Base-by-base conservation (phyloP, 2,329 filamentous ascomycete species). In the Pestalotiopsis sp. region DNA sequence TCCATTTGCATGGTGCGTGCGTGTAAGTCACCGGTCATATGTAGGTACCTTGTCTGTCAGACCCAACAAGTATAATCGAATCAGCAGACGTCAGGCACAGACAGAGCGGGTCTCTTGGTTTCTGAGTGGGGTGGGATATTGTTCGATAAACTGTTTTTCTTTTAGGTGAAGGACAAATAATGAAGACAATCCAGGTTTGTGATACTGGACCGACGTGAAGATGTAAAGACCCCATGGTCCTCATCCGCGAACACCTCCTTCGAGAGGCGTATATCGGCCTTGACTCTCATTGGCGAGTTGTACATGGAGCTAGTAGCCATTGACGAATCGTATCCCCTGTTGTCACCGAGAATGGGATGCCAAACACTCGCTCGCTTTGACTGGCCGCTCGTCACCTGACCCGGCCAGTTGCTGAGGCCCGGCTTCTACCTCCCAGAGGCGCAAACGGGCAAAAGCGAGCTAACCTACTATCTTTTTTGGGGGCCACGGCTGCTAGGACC, bases 11-110 rank as follows among this genome's bases (percentile, higher is more conserved):
- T 63, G 61, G 66, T 68, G 66, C 55, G 55, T 59, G 68, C 66
- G 68, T 68, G 57, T 68, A 68, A 68, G 68, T 69, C 62, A 65
- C 65, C 55, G 41, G 61, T 64, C 68, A 67, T 52, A 65, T 38
- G 65, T 52, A 52, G 45, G 45, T 59, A 60, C 52, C 57, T 66
- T 66, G 49, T 60, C 64, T 59, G 64, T 66, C 55, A 27, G 45
- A 60, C 52, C 62, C 25, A 59, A 31, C 31, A 36, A 39, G 64
- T 45, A 66, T 55, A 59, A 66, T 31, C 64, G 49, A 66, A 60
- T 66, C 64, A 66, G 64, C 55, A 49, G 52, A 60, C 52, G 64
- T 60, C 17, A 60, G 64, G 64, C 64, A 45, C 36, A 36, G 39
- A 66, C 20, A 61, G 52, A 68, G 67, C 67, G 67, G 67, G 67